These are phyloP conservation scores for Globisporangium acanthophoron DNA, from an alignment of 352 stramenopile species.

Conservation along the genomic window DNA sequence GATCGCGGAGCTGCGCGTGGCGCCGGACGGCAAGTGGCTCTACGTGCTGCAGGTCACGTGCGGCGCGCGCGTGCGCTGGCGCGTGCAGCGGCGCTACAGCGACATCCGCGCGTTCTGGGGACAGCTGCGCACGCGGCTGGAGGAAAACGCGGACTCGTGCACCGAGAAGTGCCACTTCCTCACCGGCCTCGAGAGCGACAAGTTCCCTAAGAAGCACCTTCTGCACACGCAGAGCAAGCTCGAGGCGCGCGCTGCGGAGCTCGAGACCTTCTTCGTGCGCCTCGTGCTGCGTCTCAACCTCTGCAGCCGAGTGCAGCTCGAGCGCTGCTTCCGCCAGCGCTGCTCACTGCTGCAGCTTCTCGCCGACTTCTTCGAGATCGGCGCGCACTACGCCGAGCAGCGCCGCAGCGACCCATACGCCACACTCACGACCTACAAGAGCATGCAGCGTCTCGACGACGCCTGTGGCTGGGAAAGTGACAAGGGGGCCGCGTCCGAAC, in stretches of 20 bases:
- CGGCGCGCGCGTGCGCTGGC: slow-evolving; percentile 32
- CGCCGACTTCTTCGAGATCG: slow-evolving; percentile 46
- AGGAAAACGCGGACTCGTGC: slow-evolving; percentile 26
- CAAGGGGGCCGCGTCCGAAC: not conserved
- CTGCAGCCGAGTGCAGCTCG: slow-evolving; percentile 38
- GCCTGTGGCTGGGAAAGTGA: not conserved
- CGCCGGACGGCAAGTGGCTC: slow-evolving; percentile 54
- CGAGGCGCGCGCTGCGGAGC: slow-evolving; percentile 38
- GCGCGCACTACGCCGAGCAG: slow-evolving; percentile 10
- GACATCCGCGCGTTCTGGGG: slow-evolving; percentile 71
- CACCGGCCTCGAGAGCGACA: slow-evolving; percentile 54
- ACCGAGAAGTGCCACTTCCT: slow-evolving; percentile 66
- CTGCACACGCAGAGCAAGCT: slow-evolving; percentile 64
- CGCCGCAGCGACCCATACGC: slow-evolving; percentile 16
- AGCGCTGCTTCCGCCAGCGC: slow-evolving; percentile 31
- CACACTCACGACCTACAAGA: slow-evolving; percentile 20
- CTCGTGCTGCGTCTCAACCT: slow-evolving; percentile 65
- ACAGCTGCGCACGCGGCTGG: slow-evolving; percentile 30
- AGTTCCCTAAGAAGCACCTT: slow-evolving; percentile 72
- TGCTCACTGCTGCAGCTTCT: slow-evolving; percentile 44
- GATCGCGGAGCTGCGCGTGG: slow-evolving; percentile 50
- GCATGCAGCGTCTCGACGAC: slow-evolving; percentile 25
- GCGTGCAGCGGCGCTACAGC: slow-evolving; percentile 56
- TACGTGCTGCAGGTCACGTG: slow-evolving; percentile 62
- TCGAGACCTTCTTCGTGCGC: slow-evolving; percentile 60